Base-by-base conservation (phyloP, 1,139 yeast species). In the Kodamaea sp. region DNA sequence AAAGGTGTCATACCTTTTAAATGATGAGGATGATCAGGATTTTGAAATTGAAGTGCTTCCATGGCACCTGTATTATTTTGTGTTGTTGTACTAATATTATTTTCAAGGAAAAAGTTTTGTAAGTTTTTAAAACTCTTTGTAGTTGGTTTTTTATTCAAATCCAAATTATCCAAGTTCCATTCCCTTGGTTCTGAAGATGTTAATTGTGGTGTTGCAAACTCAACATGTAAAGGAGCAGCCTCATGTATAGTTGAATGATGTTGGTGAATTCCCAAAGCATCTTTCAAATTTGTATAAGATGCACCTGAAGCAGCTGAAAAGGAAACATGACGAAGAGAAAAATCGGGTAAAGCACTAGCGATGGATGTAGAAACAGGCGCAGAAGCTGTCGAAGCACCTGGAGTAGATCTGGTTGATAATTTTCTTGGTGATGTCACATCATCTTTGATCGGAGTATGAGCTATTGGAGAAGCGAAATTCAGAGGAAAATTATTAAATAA, bases 161-260 rank as follows among this genome's bases (percentile, higher is more conserved):
- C 68, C 37, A 68, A 52, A 23, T 51, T 44, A 23, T 63, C 71
- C 27, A 65, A 53, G 40, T 55, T 57, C 73, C 73, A 68, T 44
- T 68, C 73, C 9, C 23, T 11, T 24, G 34, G 34, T 9, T 55
- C 65, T 2, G 52, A 45, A 8, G 65, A 73, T 2, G 67, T 60
- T 38, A 81, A 57, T 56, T 85, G 95, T 1, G 95, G 95, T 2
- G 95, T 84, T 2, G 94, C 79, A 55, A 84, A 85, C 6, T 81
- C 86, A 8, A 83, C 88, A 30, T 74, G 74, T 5, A 29, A 4
- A 6, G 39, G 39, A 1, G 90, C 81, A 1, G 67, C 73, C 40
- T 70, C 75, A 4, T 44, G 40, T 10, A 56, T 46, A 35, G 46
- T 46, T 22, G 63, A 67, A 23, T 58, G 52, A 32, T 51, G 54